phyloP scores from a whole-genome alignment of 2,329 filamentous ascomycete species.

The Pseudogymnoascus sp. region DNA sequence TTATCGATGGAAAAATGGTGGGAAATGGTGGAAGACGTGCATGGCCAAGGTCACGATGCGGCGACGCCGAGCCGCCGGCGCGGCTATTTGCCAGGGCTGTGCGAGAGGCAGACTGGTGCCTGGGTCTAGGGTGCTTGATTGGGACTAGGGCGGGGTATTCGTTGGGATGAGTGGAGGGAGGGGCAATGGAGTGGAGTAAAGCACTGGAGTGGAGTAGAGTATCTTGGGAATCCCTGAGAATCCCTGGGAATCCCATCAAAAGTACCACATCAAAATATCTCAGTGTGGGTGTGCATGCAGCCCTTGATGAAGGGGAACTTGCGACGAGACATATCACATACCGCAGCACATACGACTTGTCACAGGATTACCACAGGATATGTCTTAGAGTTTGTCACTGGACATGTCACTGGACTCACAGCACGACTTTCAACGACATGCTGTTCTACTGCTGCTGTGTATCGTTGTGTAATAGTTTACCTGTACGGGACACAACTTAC shows the following conservation, averaged over 20 bases:
- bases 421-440: not conserved
- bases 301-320: not conserved
- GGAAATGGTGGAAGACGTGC: not conserved
- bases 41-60: not conserved
- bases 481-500: not conserved
- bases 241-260: not conserved
- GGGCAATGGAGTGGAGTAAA: too few species aligned
- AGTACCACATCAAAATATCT: not conserved
- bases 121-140: not conserved
- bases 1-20: not conserved
- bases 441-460: not conserved
- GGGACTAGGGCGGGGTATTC: not conserved
- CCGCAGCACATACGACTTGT: not conserved
- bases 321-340: not conserved
- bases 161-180: not conserved
- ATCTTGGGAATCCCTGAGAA: not conserved
- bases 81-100: conserved; percentile 4
- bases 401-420: not conserved
- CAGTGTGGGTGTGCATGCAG: not conserved
- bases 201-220: not conserved
- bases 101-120: conserved; percentile 3
- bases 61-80: conserved; percentile 3
- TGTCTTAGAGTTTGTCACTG: not conserved
- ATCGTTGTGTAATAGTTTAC: not conserved
- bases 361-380: not conserved